phyloP scores from a whole-genome alignment of 2,329 filamentous ascomycete species.

The Ophiostoma triangulosporum region DNA sequence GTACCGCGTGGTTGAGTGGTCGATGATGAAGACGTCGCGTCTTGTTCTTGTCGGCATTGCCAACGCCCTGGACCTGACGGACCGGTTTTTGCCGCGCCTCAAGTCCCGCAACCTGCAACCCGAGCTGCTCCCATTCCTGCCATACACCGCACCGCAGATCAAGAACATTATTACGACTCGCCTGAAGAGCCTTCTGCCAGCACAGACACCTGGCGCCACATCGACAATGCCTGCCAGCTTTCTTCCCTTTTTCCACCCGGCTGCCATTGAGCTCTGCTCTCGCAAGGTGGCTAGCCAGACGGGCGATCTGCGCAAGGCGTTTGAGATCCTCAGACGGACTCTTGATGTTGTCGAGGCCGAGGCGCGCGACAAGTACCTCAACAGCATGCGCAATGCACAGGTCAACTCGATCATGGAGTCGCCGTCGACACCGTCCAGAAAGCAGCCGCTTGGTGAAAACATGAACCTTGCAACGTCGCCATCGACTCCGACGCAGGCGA shows the following conservation, averaged over 20 bases:
- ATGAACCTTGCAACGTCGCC: conserved; percentile 50
- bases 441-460: conserved; percentile 61
- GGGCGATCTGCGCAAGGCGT: conserved; percentile 86
- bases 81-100: conserved; percentile 83
- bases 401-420: not conserved
- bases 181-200: conserved; percentile 48
- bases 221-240: conserved; percentile 22
- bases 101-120: conserved; percentile 90
- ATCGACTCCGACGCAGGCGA: conserved; percentile 24
- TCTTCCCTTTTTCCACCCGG: conserved; percentile 83
- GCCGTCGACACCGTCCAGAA: conserved; percentile 35
- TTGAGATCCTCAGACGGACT: conserved; percentile 81
- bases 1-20: conserved; percentile 95
- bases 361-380: conserved; percentile 59
- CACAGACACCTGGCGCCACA: not conserved
- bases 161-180: conserved; percentile 75
- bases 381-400: conserved; percentile 27
- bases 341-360: conserved; percentile 83
- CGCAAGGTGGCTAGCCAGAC: conserved; percentile 92
- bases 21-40: conserved; percentile 63
- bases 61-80: conserved; percentile 89
- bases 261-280: conserved; percentile 84
- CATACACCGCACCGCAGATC: conserved; percentile 80
- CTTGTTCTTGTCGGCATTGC: conserved; percentile 85
- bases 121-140: conserved; percentile 77